phyloP scores from a whole-genome alignment of 148 eudicot species.

The Persicaria tinctoria region DNA sequence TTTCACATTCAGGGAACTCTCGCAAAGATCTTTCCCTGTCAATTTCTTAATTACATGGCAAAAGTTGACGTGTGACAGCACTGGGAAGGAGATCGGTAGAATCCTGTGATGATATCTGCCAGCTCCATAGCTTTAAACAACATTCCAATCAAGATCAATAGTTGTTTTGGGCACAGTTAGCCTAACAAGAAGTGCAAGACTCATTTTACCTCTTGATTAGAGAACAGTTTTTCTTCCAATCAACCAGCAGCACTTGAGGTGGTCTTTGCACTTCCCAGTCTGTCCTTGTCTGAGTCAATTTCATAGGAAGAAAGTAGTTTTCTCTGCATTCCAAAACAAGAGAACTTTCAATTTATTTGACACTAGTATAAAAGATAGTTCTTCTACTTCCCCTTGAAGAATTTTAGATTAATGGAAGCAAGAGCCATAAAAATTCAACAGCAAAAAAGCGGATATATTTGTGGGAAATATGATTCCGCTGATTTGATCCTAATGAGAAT shows the following conservation, averaged over 20 bases:
- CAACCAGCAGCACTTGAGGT: neutral
- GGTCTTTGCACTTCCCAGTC: conserved; percentile 8
- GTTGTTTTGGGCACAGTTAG: neutral
- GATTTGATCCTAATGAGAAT: neutral
- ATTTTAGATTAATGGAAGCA: neutral
- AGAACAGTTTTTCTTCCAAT: neutral
- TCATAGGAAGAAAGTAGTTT: conserved; percentile 36
- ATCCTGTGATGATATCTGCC: neutral
- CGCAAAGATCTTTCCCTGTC: neutral
- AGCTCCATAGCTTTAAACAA: neutral
- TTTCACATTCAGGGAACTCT: conserved; percentile 3
- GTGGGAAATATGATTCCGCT: neutral
- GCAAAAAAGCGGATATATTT: neutral
- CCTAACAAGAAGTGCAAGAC: neutral
- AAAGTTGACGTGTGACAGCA: neutral
- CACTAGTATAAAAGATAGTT: neutral
- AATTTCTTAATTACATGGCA: neutral
- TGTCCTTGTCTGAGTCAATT: conserved; percentile 28
- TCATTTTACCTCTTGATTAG: neutral
- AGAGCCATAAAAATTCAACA: neutral
- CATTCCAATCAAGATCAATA: neutral
- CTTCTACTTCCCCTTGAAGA: neutral
- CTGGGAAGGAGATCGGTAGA: conserved; percentile 6
- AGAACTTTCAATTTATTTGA: neutral
- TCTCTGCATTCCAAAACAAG: conserved; percentile 29